Base-by-base conservation (phyloP, 495 filamentous ascomycete genomes). In the Neurospora hispaniola region DNA sequence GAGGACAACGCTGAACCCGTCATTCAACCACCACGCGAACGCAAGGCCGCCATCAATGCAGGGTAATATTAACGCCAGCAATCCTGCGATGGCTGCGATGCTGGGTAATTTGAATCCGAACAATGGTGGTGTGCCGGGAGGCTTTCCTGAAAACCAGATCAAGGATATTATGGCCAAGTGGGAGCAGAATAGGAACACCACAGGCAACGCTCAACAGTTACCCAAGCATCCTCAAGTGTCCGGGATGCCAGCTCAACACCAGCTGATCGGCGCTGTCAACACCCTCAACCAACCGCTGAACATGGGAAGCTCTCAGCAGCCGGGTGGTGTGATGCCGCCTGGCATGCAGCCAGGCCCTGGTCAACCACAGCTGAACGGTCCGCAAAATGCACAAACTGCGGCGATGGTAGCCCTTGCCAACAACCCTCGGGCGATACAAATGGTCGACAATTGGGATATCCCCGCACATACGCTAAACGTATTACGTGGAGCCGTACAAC, bases 121-220 rank as follows among this genome's bases (percentile, higher is more conserved):
- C 54, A 62, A 23, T 23, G 20, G 46, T 54, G 23, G 20, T 31
- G 54, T 3, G 74, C 76, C 18, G 79, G 81, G 16, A 75, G 43
- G 6, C 12, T 48, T 85, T 18, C 80, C 83, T 5, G 80, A 78
- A 16, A 82, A 84, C 2, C 85, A 84, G 77, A 71, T 82, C 12
- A 76, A 79, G 18, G 85, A 86, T 42, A 73, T 85, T 70, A 71
- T 87, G 14, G 62, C 71, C 35, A 84, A 79, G 72, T 86, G 82
- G 83, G 74, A 72, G 7, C 73, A 77, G n/a, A 69, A 75, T 40
- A 78, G 73, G 16, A 69, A 72, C 16, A 12, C 72, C 11, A 72
- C 71, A 68, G 72, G 48, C 70, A 71, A 31, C 40, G 78, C 71
- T 42, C 18, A 75, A 38, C 73, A 74, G 11, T 70, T 69, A 11